These are phyloP conservation scores for Fusarium keratoplasticum DNA, from an alignment of 2,329 filamentous ascomycete genomes.

Conservation along the genomic window DNA sequence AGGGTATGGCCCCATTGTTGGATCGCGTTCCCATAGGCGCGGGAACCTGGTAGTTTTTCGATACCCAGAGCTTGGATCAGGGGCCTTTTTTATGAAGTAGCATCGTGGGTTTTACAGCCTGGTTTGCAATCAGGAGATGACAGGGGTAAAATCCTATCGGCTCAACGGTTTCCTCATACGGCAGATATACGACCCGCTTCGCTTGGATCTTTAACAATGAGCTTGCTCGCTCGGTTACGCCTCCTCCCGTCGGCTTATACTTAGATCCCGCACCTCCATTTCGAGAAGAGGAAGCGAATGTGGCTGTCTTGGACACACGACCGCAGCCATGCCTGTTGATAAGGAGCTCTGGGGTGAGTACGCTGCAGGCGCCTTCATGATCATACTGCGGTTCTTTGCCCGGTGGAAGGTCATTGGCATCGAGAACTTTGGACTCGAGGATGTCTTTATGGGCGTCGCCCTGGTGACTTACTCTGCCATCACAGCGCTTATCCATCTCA, in stretches of 20 bases:
- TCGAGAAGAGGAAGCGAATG: background rate
- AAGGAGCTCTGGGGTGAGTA: slow-evolving; percentile 3
- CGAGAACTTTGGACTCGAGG: background rate
- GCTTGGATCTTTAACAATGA: background rate
- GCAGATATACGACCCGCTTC: background rate
- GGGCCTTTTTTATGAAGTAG: background rate
- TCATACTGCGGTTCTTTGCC: background rate
- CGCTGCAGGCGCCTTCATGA: background rate
- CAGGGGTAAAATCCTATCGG: background rate
- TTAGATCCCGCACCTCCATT: background rate
- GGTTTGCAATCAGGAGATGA: background rate
- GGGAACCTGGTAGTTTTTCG: background rate
- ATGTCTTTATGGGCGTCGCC: background rate
- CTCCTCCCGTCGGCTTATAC: background rate
- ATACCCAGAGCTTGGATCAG: background rate
- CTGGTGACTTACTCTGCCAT: background rate
- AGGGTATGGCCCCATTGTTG: background rate
- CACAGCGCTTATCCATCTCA: background rate
- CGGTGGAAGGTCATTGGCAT: background rate
- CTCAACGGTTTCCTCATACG: background rate
- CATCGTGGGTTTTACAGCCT: background rate
- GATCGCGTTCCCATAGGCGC: background rate
- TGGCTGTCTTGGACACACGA: background rate
- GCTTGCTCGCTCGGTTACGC: background rate
- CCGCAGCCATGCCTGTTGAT: background rate